Base-by-base conservation (phyloP, 2,329 filamentous ascomycete genomes). In the Ophiocordyceps sinensis region DNA sequence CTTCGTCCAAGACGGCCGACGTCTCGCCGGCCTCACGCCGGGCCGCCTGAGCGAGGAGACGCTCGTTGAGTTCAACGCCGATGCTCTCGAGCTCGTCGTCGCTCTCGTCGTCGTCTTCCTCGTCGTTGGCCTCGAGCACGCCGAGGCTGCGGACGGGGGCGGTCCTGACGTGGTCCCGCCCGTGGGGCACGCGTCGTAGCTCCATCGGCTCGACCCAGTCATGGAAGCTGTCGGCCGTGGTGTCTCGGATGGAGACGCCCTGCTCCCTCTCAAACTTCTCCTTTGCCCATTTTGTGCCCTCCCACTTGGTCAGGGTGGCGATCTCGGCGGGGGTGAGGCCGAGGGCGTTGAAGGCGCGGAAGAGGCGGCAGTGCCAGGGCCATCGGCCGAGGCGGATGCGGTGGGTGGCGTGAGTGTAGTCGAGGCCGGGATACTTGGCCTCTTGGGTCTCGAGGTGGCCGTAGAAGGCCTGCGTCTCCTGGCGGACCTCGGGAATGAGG, bases 241-340 rank as follows among this genome's bases (percentile, higher is more conserved):
- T 86, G 54, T 89, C 84, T 38, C 65, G 61, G 46, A 89, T 85
- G 28, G 62, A 63, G 44, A 82, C 70, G 29, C 77, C 77, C 52
- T 86, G 80, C 53, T 88, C 83, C 43, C 72, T 71, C 65, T 89
- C 83, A 54, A 79, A 89, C 41, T 82, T 75, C 55, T 87, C 81
- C 55, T 86, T 80, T 45, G 84, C 84, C 83, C 83, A 88, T 46
- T 79, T 77, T 10, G 83, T 88, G 43, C 83, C 83, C 63, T 88
- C 83, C 83, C 83, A 89, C 53, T 83, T 80, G 44, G 83, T 87
- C 55, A 88, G 66, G 38, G 68, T 67, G 41, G 75, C 69, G 49
- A 89, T 85, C 56, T 89, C 83, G 50, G 67, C 64, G 43, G 74
- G 64, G 8, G 83, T 89, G 32, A 88, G 67, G 36, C 70, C 70